Percentiles rank a stretch among this genome's conserved stretches.
These are phyloP conservation scores for Mrakia blollopis DNA, from an alignment of 768 basidiomycete species.

Conservation along the genomic window DNA sequence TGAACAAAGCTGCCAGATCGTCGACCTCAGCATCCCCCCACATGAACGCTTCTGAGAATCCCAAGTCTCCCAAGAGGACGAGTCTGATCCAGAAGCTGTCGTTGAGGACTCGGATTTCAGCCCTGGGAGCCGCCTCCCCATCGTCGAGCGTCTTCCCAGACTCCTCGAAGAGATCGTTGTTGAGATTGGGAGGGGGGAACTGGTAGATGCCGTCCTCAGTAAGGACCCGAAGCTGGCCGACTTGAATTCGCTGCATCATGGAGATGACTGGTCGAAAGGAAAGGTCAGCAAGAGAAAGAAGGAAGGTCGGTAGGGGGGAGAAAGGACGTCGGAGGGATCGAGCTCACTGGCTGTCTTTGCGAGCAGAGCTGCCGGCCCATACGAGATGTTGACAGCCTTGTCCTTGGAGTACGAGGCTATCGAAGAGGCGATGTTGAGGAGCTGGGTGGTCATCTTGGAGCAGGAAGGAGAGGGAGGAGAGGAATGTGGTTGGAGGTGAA, in stretches of 20 bases:
- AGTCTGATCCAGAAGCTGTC: constrained; percentile 43
- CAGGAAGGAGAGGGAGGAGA: neutral
- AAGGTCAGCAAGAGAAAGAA: neutral
- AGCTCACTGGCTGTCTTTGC: constrained; percentile 14
- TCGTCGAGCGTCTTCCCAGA: neutral
- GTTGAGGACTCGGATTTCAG: constrained; percentile 32
- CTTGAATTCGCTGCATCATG: constrained; percentile 32
- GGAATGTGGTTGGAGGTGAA: neutral
- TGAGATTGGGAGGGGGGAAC: constrained; percentile 33
- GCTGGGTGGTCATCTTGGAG: neutral
- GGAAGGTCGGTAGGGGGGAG: neutral
- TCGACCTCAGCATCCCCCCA: constrained; percentile 67
- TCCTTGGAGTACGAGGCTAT: neutral
- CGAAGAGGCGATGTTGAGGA: neutral
- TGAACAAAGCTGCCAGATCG: constrained; percentile 61
- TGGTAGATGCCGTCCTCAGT: constrained; percentile 34
- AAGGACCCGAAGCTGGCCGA: constrained; percentile 36
- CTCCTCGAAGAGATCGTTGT: neutral
- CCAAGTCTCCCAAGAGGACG: constrained; percentile 58
- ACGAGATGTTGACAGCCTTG: neutral
- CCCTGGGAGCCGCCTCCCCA: constrained; percentile 25
- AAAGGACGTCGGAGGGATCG: too few relatives aligned
- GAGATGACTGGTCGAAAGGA: constrained; percentile 2
- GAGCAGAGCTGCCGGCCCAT: neutral
- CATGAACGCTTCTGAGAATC: constrained; percentile 74